Conservation (phyloP, 2,329 filamentous ascomycete species). For the Mycosphaerella arachidis region DNA sequence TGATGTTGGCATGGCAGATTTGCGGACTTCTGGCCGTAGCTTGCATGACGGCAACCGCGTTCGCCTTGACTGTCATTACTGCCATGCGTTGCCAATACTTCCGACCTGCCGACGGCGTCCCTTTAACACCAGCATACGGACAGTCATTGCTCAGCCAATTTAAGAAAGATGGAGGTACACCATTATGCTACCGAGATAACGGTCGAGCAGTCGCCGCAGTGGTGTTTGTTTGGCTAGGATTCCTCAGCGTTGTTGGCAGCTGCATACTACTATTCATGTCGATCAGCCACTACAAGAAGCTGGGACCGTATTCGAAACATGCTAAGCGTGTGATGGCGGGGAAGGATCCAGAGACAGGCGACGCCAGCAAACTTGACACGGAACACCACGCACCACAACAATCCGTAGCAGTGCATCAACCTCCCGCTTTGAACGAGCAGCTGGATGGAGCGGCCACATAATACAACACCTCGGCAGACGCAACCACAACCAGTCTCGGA, state of each 20-base stretch:
- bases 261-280: constrained; percentile 37
- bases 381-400: neutral
- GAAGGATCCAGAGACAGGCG: neutral
- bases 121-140: constrained; percentile 17
- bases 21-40: constrained; percentile 47
- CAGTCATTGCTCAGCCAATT: constrained; percentile 30
- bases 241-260: constrained; percentile 45
- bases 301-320: constrained; percentile 38
- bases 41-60: constrained; percentile 45
- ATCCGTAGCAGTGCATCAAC: neutral
- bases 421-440: neutral
- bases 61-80: constrained; percentile 51
- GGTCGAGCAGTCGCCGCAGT: constrained; percentile 48
- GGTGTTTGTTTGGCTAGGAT: constrained; percentile 52
- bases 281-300: constrained; percentile 37
- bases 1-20: constrained; percentile 53
- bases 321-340: constrained; percentile 18
- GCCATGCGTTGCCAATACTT: constrained; percentile 45
- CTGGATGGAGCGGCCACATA: neutral
- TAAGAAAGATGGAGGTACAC: constrained; percentile 36
- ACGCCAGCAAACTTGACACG: neutral
- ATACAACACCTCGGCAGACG: neutral
- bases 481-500: constrained; percentile 1
- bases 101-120: constrained; percentile 35
- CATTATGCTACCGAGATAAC: constrained; percentile 47